phyloP scores from a whole-genome alignment of 1,284 basidiomycete species.

The Apiotrichum mycotoxinovorans region DNA sequence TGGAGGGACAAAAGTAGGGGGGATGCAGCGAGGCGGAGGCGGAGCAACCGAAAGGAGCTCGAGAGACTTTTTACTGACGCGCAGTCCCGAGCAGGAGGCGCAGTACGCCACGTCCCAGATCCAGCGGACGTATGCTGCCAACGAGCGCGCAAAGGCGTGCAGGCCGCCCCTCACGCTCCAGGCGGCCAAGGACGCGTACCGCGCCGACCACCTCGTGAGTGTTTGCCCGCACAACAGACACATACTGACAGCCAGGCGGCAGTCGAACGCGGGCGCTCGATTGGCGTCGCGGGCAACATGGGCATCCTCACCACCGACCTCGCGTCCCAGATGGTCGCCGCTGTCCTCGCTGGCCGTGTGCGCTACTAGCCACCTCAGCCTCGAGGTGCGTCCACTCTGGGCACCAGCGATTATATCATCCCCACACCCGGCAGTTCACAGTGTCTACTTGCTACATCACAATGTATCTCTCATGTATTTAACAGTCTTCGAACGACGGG shows the following conservation, averaged over 20 bases:
- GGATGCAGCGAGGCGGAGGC: not conserved
- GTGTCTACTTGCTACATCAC: too few species aligned
- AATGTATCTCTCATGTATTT: too few species aligned
- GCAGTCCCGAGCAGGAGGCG: conserved; percentile 16
- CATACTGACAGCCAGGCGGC: not conserved
- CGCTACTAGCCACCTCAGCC: not conserved
- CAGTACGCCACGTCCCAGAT: conserved; percentile 8
- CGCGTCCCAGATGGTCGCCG: conserved; percentile 16
- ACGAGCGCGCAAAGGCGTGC: conserved; percentile 4
- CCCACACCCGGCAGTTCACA: too few species aligned
- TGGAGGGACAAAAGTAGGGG: not conserved
- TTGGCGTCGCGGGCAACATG: conserved; percentile 10
- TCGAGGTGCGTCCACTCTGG: too few species aligned
- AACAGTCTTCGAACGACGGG: too few species aligned
- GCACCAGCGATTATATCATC: not conserved
- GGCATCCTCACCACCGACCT: conserved; percentile 19
- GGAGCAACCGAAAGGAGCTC: too few species aligned
- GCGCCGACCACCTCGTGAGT: conserved; percentile 26
- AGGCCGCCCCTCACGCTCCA: conserved; percentile 27
- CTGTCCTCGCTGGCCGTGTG: conserved; percentile 8
- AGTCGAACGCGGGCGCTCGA: conserved; percentile 2
- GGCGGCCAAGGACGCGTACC: conserved; percentile 30
- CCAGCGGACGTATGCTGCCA: conserved; percentile 3
- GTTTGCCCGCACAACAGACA: not conserved
- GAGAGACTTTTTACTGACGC: not conserved